A percentile compares a stretch with the other conserved stretches of the same genome.
Evolutionary conservation across 192 early-diverging fungal genomes (phyloP).

Genomic region (Coemansia sp.): DNA sequence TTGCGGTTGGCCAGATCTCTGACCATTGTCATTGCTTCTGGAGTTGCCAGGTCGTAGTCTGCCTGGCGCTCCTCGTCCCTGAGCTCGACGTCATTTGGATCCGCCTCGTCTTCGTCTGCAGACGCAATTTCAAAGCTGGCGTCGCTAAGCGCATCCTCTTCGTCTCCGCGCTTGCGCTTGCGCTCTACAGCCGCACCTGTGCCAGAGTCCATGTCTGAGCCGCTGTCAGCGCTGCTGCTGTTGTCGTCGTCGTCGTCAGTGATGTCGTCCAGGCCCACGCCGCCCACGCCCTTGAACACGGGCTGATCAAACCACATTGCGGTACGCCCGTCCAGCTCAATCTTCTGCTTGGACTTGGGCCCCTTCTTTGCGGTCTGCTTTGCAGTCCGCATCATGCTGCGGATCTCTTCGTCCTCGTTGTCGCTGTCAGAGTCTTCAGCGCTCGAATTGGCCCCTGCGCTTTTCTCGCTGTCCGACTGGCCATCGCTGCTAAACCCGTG

Average conservation of each 20-base stretch:
- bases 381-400: slow-evolving; percentile 39
- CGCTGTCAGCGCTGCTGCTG: slow-evolving; percentile 17
- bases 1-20: slow-evolving; percentile 76
- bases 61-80: slow-evolving; percentile 51
- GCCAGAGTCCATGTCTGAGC: background rate
- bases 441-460: background rate
- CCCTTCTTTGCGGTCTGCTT: slow-evolving; percentile 10
- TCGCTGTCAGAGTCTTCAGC: slow-evolving; percentile 34
- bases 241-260: slow-evolving; percentile 62
- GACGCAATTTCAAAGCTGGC: slow-evolving; percentile 57
- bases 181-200: background rate
- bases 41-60: slow-evolving; percentile 75
- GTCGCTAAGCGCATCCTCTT: slow-evolving; percentile 36
- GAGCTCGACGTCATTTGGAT: slow-evolving; percentile 46
- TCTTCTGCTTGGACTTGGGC: slow-evolving; percentile 23
- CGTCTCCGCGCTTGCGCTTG: slow-evolving; percentile 45
- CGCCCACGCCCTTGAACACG: slow-evolving; percentile 71
- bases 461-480: background rate
- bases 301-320: slow-evolving; percentile 96
- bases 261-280: slow-evolving; percentile 56
- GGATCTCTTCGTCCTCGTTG: slow-evolving; percentile 49
- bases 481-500: slow-evolving; percentile 57
- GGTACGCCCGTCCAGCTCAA: slow-evolving; percentile 72
- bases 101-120: slow-evolving; percentile 37
- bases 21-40: slow-evolving; percentile 88